Evolutionary conservation across 2,329 filamentous ascomycete genomes (phyloP).

Genomic region (Calonectria pseudoturangicola): DNA sequence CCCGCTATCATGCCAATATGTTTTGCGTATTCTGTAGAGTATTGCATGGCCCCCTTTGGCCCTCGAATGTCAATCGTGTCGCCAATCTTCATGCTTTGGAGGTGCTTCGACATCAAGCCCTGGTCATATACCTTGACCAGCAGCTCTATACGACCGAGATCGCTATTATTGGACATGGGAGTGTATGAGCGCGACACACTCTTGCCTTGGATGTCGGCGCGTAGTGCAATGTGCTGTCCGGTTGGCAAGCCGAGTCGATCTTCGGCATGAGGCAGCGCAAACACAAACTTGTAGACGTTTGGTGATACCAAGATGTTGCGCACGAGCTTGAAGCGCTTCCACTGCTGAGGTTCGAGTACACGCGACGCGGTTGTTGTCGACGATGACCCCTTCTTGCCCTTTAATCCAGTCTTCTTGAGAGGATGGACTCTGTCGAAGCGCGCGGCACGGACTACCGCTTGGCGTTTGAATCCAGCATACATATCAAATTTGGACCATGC

Average conservation of each 20-base stretch:
- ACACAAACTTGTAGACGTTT: slow-evolving; percentile 16
- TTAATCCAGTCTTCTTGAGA: not conserved
- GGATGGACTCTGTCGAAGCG: not conserved
- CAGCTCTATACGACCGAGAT: slow-evolving; percentile 2
- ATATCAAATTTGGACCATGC: slow-evolving; percentile 12
- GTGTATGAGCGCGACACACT: slow-evolving; percentile 2
- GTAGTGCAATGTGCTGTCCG: slow-evolving; percentile 19
- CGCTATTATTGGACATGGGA: slow-evolving; percentile 7
- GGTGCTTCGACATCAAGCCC: slow-evolving; percentile 7
- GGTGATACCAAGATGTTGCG: slow-evolving; percentile 17
- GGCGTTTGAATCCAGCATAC: slow-evolving; percentile 1
- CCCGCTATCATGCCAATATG: slow-evolving; percentile 10
- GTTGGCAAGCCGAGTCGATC: slow-evolving; percentile 4
- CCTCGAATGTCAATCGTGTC: slow-evolving; percentile 12
- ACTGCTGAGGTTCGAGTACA: slow-evolving; percentile 9
- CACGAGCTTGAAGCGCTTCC: slow-evolving; percentile 3
- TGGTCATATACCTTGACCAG: slow-evolving; percentile 9
- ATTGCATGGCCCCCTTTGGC: slow-evolving; percentile 12
- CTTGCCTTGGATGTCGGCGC: slow-evolving; percentile 15
- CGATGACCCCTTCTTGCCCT: not conserved
- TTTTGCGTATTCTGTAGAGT: not conserved
- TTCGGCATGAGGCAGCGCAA: slow-evolving; percentile 5
- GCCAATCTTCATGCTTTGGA: slow-evolving; percentile 18
- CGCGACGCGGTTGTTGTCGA: not conserved
- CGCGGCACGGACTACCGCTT: not conserved